Conservation (phyloP, 2,329 filamentous ascomycete genomes). For the Pestalotiopsis fici region DNA sequence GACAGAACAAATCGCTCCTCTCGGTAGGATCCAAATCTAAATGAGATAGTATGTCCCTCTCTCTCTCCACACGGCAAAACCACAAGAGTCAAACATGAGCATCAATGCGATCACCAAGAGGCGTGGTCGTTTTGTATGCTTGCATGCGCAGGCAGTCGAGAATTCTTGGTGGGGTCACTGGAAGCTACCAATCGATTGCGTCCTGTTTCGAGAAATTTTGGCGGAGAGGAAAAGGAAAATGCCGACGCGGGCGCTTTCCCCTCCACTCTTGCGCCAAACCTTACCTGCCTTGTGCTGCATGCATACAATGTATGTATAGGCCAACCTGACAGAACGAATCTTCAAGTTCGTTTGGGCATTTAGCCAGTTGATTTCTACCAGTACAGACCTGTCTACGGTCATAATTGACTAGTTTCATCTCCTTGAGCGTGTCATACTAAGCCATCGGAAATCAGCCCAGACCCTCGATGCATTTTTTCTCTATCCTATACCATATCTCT, state of each 20-base stretch:
- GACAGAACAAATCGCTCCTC: neutral
- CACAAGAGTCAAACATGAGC: neutral
- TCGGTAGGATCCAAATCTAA: neutral
- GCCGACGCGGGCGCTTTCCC: neutral
- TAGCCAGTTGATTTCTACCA: too few species aligned
- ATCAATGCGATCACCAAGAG: neutral
- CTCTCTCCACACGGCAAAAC: neutral
- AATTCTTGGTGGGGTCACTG: neutral
- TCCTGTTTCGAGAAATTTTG: conserved; percentile 1
- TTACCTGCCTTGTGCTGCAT: neutral
- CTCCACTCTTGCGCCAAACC: neutral
- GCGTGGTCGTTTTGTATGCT: neutral
- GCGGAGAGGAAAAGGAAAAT: conserved; percentile 5
- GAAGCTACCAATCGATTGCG: neutral
- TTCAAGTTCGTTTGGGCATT: too few species aligned
- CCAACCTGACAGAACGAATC: too few species aligned
- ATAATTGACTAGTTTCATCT: too few species aligned
- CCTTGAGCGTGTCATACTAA: too few species aligned
- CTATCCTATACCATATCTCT: too few species aligned
- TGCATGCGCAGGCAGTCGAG: neutral
- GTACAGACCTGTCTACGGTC: too few species aligned
- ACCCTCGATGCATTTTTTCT: too few species aligned
- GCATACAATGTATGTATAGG: too few species aligned
- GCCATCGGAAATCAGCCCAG: too few species aligned
- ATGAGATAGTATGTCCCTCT: neutral